Conservation (phyloP, 1,284 basidiomycete species). For the Ustilago tritici region DNA sequence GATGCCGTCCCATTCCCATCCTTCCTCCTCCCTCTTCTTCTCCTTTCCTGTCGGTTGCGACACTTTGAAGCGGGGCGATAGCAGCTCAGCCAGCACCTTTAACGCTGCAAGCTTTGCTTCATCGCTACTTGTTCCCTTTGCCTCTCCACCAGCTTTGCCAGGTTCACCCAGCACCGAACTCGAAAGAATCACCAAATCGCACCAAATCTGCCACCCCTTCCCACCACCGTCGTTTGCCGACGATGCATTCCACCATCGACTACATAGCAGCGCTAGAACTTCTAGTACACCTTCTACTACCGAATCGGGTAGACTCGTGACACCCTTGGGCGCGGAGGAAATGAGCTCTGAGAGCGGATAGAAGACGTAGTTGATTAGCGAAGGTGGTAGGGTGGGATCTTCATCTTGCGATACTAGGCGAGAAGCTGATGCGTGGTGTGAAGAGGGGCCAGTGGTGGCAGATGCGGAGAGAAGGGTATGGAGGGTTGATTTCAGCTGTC, state of each 20-base stretch:
- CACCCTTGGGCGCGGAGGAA: slow-evolving; percentile 28
- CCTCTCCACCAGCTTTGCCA: background rate
- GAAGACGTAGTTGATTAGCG: slow-evolving; percentile 64
- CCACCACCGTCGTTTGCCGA: background rate
- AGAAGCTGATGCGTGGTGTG: slow-evolving; percentile 8
- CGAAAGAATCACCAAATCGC: slow-evolving; percentile 62
- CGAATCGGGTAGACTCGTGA: slow-evolving; percentile 48
- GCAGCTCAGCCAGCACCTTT: slow-evolving; percentile 43
- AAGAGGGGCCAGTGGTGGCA: background rate
- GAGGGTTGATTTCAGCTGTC: slow-evolving; percentile 23
- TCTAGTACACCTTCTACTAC: slow-evolving; percentile 39
- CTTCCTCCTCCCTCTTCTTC: background rate
- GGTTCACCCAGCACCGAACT: slow-evolving; percentile 37
- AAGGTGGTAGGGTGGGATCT: slow-evolving; percentile 23
- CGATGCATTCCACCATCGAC: slow-evolving; percentile 64
- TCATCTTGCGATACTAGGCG: background rate
- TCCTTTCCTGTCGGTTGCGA: background rate
- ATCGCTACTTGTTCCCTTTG: slow-evolving; percentile 14
- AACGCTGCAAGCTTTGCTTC: slow-evolving; percentile 48
- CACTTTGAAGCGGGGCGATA: slow-evolving; percentile 36
- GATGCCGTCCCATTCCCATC: slow-evolving; percentile 68
- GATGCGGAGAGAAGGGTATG: background rate
- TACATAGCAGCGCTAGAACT: slow-evolving; percentile 42
- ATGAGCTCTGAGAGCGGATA: slow-evolving; percentile 66
- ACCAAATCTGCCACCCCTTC: slow-evolving; percentile 58